phyloP scores from a whole-genome alignment of 2,329 filamentous ascomycete species.

The Chaetomiaceae sp. region DNA sequence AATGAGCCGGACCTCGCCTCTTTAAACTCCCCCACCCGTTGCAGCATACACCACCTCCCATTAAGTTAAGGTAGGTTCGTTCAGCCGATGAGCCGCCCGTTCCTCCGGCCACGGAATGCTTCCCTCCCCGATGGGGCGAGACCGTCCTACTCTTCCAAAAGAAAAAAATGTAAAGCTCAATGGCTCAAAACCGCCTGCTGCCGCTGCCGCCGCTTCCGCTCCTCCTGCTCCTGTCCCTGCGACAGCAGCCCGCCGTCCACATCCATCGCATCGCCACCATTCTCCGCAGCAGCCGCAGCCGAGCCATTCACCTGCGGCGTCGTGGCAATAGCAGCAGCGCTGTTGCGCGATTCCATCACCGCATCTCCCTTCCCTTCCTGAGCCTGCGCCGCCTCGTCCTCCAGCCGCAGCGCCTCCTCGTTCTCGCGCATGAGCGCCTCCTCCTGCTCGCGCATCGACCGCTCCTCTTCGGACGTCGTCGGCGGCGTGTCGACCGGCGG shows the following conservation, averaged over 20 bases:
- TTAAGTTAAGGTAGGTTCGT: too few species aligned
- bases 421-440: slow-evolving; percentile 46
- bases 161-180: slow-evolving; percentile 1
- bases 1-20: too few species aligned
- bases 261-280: slow-evolving; percentile 14
- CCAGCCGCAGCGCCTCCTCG: slow-evolving; percentile 48
- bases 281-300: slow-evolving; percentile 28
- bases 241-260: too few species aligned
- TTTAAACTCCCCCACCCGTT: too few species aligned
- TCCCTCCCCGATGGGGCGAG: too few species aligned
- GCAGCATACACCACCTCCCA: too few species aligned
- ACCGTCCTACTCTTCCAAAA: too few species aligned
- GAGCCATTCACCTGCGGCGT: slow-evolving; percentile 33
- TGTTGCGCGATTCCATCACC: too few species aligned
- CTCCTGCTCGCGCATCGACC: slow-evolving; percentile 44
- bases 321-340: too few species aligned
- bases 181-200: slow-evolving; percentile 23
- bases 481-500: slow-evolving; percentile 29
- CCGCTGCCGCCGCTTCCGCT: slow-evolving; percentile 6
- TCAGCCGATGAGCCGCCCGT: too few species aligned
- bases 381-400: slow-evolving; percentile 37
- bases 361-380: slow-evolving; percentile 26
- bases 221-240: slow-evolving; percentile 14
- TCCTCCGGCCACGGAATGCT: too few species aligned
- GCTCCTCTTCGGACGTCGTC: slow-evolving; percentile 40